phyloP scores from a whole-genome alignment of 495 filamentous ascomycete genomes.

The Penicillium dipodomyicola region DNA sequence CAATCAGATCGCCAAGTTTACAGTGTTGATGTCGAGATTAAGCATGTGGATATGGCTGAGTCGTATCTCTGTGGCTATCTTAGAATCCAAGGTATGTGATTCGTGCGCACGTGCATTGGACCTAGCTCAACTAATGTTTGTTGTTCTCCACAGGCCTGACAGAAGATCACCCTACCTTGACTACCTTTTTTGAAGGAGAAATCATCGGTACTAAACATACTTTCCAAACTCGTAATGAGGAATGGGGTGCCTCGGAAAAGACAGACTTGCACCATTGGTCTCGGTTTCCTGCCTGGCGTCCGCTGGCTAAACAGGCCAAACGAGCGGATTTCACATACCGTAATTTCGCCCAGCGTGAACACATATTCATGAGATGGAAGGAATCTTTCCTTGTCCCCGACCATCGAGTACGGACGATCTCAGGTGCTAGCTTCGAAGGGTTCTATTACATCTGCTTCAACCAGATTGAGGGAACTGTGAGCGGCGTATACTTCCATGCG shows the following conservation, averaged over 20 bases:
- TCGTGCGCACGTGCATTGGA: slow-evolving; percentile 20
- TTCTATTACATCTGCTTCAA: slow-evolving; percentile 99
- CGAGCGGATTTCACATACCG: slow-evolving; percentile 71
- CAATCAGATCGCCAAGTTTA: slow-evolving; percentile 88
- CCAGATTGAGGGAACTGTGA: slow-evolving; percentile 77
- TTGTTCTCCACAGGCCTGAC: slow-evolving; percentile 66
- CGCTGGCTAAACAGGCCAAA: slow-evolving; percentile 71
- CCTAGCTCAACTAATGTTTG: slow-evolving; percentile 10
- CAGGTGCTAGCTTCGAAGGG: slow-evolving; percentile 93
- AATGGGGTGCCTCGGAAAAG: slow-evolving; percentile 91
- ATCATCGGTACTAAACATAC: slow-evolving; percentile 94
- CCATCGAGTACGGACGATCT: slow-evolving; percentile 84
- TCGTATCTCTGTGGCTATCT: slow-evolving; percentile 96
- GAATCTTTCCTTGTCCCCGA: slow-evolving; percentile 97
- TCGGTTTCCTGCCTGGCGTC: slow-evolving; percentile 82
- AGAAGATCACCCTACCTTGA: slow-evolving; percentile 91
- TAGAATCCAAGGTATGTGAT: slow-evolving; percentile 81
- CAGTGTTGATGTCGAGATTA: slow-evolving; percentile 94
- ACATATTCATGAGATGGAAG: slow-evolving; percentile 99
- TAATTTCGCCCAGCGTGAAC: slow-evolving; percentile 70
- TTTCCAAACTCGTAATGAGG: slow-evolving; percentile 83
- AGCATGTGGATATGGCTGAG: slow-evolving; percentile 91
- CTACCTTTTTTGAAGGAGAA: slow-evolving; percentile 98
- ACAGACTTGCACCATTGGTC: slow-evolving; percentile 93
- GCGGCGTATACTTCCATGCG: slow-evolving; percentile 95